Base-by-base conservation (phyloP, 179 eudicot species). In the Silene noctiflora region DNA sequence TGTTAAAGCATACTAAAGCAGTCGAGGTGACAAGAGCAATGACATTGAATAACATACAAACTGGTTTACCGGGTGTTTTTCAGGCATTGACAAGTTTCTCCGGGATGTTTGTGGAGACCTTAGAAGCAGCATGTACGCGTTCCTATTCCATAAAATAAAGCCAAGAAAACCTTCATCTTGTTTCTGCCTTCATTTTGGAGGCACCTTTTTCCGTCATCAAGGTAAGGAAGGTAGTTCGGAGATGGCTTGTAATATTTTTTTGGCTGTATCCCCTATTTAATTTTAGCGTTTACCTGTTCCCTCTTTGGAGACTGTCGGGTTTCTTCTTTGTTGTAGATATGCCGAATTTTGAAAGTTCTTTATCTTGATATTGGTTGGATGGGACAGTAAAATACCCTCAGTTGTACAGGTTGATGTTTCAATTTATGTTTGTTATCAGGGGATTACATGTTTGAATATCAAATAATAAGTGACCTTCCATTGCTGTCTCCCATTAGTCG, bases 21-120 rank as follows among this genome's bases (percentile, higher is more conserved):
- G 96, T 92, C 29, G 98, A 94, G 77, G 98, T 94, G 78, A 94
- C 98, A 0, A 70, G 91, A 83, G 97, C 96, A n/a, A 92, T 94
- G 98, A 94, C 98, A 21, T 63, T 94, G 80, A 94, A 91, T 80
- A 94, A 94, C 75, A 80, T 94, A 55, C 98, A 94, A 75, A 94
- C 98, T 0, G 98, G 98, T 6, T 77, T 94, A 77, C 98, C 98
- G 0, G 98, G 98, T 22, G 98, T 94, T 62, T 94, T 94, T 61
- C 97, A 94, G 80, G 91, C 98, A 7, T 79, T 94, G 91, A 91
- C 97, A 8, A 92, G 98, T 72, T 94, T 94, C 85, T 92, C 98
- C 53, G 84, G 87, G 67, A 73, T 94, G 74, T 85, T 90, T 72
- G 81, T 72, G 80, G 96, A 90, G 75, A 87, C 92, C 25, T 85